phyloP scores from a whole-genome alignment of 352 stramenopile genomes.

The Thraustochytrium sp. region DNA sequence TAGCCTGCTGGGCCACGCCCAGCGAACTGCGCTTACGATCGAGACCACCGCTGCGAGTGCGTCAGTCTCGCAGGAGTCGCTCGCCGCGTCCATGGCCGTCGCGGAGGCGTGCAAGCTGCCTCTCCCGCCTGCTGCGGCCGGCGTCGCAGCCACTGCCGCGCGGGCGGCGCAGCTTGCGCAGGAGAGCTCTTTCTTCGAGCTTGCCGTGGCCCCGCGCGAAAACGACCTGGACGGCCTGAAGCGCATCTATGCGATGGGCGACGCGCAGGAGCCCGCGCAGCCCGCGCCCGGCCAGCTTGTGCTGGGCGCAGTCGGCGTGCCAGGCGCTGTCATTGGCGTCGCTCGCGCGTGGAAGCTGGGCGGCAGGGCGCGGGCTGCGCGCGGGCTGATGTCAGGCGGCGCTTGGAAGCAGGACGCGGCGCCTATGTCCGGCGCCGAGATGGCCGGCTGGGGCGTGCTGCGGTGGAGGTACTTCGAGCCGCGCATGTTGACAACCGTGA shows the following conservation, averaged over 20 bases:
- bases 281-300: slow-evolving; percentile 23
- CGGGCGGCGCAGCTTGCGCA: not conserved
- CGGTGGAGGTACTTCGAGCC: slow-evolving; percentile 42
- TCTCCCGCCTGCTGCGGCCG: not conserved
- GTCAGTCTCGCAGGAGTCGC: slow-evolving; percentile 12
- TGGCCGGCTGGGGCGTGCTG: slow-evolving; percentile 4
- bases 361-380: not conserved
- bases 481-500: not conserved
- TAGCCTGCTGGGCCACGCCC: not conserved
- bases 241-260: slow-evolving; percentile 41
- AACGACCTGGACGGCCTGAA: slow-evolving; percentile 34
- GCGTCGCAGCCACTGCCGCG: not conserved
- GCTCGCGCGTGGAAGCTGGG: not conserved
- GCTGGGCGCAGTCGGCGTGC: not conserved
- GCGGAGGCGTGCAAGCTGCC: not conserved
- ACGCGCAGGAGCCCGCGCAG: not conserved
- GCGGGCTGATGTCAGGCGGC: not conserved
- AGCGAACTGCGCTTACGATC: not conserved
- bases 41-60: not conserved
- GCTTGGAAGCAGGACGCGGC: not conserved
- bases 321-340: not conserved
- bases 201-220: not conserved
- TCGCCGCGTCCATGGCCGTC: not conserved
- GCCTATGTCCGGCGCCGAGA: not conserved
- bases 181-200: not conserved